Conservation (phyloP, 2,329 filamentous ascomycete species). For the Sporothrix brasiliensis region DNA sequence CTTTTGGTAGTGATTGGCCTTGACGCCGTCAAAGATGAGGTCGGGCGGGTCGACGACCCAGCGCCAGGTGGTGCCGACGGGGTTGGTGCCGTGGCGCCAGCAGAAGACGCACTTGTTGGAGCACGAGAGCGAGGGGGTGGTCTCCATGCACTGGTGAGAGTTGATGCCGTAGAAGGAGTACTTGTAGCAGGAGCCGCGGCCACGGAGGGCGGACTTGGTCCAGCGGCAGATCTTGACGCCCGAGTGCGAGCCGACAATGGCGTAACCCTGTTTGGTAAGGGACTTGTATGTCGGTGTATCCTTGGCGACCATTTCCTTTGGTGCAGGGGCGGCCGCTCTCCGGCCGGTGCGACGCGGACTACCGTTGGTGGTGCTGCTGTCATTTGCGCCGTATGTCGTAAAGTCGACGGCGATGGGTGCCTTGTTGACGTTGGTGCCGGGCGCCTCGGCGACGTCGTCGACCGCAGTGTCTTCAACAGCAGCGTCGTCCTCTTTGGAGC, state of each 20-base stretch:
- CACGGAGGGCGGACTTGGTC: slow-evolving; percentile 95
- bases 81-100: slow-evolving; percentile 97
- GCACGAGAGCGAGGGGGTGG: slow-evolving; percentile 91
- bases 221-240: slow-evolving; percentile 98
- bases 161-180: slow-evolving; percentile 96
- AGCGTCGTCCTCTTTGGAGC: slow-evolving; percentile 47
- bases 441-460: background rate
- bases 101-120: slow-evolving; percentile 99
- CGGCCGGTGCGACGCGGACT: slow-evolving; percentile 37
- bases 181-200: slow-evolving; percentile 95
- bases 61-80: slow-evolving; percentile 93
- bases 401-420: slow-evolving; percentile 80
- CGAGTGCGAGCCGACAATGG: slow-evolving; percentile 91
- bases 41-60: slow-evolving; percentile 94
- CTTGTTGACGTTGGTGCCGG: slow-evolving; percentile 32
- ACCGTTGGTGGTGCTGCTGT: slow-evolving; percentile 44
- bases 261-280: slow-evolving; percentile 94
- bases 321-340: slow-evolving; percentile 48
- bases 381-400: slow-evolving; percentile 63
- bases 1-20: slow-evolving; percentile 91
- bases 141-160: slow-evolving; percentile 98
- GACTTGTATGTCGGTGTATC: slow-evolving; percentile 85
- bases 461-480: slow-evolving; percentile 36
- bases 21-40: slow-evolving; percentile 86
- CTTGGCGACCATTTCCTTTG: slow-evolving; percentile 93